Base-by-base conservation (phyloP, 2,329 filamentous ascomycete genomes). In the Triangularia setosa region DNA sequence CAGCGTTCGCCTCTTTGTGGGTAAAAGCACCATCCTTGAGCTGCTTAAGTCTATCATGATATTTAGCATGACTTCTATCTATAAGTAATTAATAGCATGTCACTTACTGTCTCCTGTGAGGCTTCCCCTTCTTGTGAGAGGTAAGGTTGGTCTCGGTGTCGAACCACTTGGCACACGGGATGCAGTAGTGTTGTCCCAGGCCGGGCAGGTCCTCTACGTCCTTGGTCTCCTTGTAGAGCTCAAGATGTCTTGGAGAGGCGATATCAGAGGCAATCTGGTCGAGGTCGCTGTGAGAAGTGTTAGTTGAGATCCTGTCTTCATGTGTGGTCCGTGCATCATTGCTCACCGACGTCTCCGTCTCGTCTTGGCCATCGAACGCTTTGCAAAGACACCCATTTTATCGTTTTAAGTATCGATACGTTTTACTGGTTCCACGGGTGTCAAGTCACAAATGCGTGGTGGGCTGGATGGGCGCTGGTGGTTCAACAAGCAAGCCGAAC, bases 141-240 rank as follows among this genome's bases (percentile, higher is more conserved):
- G 84, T 81, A 64, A 96, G 80, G 71, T 91, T 96, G 71, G 84
- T 77, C 69, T 95, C 90, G 58, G 88, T 90, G 76, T 98, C 94
- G 76, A 96, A 98, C 90, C 92, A 98, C 80, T 96, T 98, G 68
- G 95, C 90, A 77, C 95, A 99, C 78, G 97, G 91, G 16, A 90
- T 83, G 77, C 95, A 99, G 78, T 97, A 98, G 75, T 89, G 89
- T 71, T 87, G 84, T 25, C 95, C 95, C 58, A 97, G 82, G 0
- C 88, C 94, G 2, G 95, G 95, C 35, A 97, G 83, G 73, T 98
- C 95, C 75, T 98, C 94, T 23, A 85, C 79, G 5, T 90, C 87
- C 74, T 97, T 96, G 53, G 88, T 86, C 58, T 87, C 84, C 75
- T 93, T 90, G 82, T 89, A 93, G 69, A 91, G 86, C 56, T 87